phyloP scores from a whole-genome alignment of 225 moss, liverwort and hornwort species.

The Sphagnum contortum region DNA sequence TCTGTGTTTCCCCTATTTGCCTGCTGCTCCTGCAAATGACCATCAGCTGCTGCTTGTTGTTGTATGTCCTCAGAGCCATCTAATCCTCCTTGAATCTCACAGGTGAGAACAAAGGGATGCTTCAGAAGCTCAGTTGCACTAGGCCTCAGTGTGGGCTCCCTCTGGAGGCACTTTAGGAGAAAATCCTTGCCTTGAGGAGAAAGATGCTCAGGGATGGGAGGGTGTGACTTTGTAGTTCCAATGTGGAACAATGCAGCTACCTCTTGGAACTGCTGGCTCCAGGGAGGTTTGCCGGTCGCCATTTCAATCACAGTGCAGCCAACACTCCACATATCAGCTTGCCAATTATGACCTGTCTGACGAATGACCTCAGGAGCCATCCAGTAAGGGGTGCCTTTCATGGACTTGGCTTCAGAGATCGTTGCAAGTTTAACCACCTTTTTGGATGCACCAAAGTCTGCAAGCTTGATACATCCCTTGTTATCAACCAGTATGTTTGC shows the following conservation, averaged over 20 bases:
- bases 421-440: constrained; percentile 43
- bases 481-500: constrained; percentile 92
- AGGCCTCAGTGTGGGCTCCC: constrained; percentile 43
- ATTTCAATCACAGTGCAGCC: constrained; percentile 46
- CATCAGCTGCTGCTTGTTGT: no score
- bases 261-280: constrained; percentile 22
- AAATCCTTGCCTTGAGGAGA: constrained; percentile 28
- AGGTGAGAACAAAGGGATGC: not conserved
- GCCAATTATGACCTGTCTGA: constrained; percentile 47
- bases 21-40: no score
- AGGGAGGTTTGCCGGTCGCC: constrained; percentile 45
- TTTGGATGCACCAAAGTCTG: constrained; percentile 86
- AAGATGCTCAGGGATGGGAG: constrained; percentile 45
- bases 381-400: constrained; percentile 48
- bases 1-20: no score
- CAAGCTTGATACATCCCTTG: constrained; percentile 91
- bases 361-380: constrained; percentile 48
- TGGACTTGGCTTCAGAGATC: constrained; percentile 38
- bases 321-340: constrained; percentile 47
- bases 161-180: constrained; percentile 42
- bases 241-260: constrained; percentile 40
- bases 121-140: constrained; percentile 37
- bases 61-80: no score
- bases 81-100: no score
- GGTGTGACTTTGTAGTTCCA: constrained; percentile 45